Conservation (phyloP, 345 rosid species). For the Populus ilicifolia region DNA sequence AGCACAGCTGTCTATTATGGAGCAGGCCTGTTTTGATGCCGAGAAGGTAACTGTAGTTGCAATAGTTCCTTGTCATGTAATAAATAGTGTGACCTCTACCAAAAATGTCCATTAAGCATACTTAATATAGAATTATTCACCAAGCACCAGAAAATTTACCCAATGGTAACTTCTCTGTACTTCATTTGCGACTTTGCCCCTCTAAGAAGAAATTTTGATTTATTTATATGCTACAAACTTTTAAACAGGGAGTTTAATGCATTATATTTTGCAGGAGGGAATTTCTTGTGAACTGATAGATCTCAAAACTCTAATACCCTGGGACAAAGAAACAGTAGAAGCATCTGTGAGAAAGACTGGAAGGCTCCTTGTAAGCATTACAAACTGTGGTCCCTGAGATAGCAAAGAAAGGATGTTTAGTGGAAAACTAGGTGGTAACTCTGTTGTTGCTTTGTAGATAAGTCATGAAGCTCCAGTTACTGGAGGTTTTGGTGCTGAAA, state of each 20-base stretch:
- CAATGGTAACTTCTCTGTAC: neutral
- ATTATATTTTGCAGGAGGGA: constrained; percentile 55
- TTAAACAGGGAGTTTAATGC: neutral
- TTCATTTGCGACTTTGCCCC: neutral
- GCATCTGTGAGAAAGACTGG: constrained; percentile 85
- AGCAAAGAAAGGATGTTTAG: neutral
- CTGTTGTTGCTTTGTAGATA: constrained; percentile 43
- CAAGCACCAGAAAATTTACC: neutral
- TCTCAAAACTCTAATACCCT: constrained; percentile 75
- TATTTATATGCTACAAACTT: neutral
- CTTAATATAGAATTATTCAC: neutral
- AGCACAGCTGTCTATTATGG: constrained; percentile 83
- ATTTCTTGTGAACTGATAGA: constrained; percentile 88
- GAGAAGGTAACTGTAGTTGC: constrained; percentile 44
- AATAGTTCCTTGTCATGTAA: neutral
- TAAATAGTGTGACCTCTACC: neutral
- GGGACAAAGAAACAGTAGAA: constrained; percentile 91
- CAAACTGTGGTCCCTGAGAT: neutral
- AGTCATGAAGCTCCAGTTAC: constrained; percentile 93
- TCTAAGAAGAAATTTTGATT: neutral
- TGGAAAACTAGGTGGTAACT: neutral
- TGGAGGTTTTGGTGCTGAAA: constrained; percentile 94
- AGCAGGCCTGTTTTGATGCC: constrained; percentile 75
- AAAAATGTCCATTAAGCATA: neutral
- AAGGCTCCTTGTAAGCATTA: constrained; percentile 61